These are phyloP conservation scores for Colletotrichum kahawae DNA, from an alignment of 2,329 filamentous ascomycete genomes.

Conservation along the genomic window DNA sequence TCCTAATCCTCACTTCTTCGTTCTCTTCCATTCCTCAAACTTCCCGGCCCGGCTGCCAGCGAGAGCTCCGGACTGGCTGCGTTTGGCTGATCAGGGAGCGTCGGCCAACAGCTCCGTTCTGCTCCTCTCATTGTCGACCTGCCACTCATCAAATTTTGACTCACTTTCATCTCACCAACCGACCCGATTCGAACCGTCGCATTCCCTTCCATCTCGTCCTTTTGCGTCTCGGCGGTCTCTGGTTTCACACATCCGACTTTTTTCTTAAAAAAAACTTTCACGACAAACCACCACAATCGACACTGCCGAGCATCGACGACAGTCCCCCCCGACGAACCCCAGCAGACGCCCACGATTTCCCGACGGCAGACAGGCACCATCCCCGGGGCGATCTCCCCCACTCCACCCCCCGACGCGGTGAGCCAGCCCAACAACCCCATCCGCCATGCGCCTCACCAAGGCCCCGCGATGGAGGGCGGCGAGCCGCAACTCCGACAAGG, in stretches of 20 bases:
- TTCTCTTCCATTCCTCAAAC: background rate
- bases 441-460: slow-evolving; percentile 17
- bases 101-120: background rate
- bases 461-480: slow-evolving; percentile 21
- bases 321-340: background rate
- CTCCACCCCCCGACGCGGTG: slow-evolving; percentile 10
- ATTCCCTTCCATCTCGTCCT: background rate
- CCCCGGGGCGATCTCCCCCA: slow-evolving; percentile 2
- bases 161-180: slow-evolving; percentile 8
- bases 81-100: slow-evolving; percentile 3
- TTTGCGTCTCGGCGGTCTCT: background rate
- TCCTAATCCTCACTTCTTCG: background rate
- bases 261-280: background rate
- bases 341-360: background rate
- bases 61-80: background rate
- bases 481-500: slow-evolving; percentile 20
- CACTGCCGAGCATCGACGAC: background rate
- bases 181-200: background rate
- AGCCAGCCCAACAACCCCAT: slow-evolving; percentile 16
- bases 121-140: background rate
- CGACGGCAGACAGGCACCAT: background rate
- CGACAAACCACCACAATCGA: background rate
- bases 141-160: slow-evolving; percentile 11
- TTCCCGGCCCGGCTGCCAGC: background rate
- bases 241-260: background rate